These are phyloP conservation scores for Solanum clarkiae DNA, from an alignment of 257 asterid species.

Conservation along the genomic window DNA sequence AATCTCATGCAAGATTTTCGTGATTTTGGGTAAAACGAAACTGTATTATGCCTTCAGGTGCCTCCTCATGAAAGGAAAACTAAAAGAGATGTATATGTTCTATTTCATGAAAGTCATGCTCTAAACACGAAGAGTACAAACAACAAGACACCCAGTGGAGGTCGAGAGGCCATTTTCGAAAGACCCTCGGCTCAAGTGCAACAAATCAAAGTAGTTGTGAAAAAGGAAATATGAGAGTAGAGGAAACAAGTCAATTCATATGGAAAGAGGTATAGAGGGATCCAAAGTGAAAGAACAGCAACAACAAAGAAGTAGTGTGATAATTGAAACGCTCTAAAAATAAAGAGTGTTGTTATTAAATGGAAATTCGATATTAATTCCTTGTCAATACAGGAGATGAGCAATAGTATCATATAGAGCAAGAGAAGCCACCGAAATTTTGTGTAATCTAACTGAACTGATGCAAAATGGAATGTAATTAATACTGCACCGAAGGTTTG, in stretches of 20 bases:
- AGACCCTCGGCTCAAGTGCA: no score
- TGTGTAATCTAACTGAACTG: neutral
- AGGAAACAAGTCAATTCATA: no score
- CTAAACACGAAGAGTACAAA: neutral
- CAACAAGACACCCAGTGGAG: no score
- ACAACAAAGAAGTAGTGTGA: no score
- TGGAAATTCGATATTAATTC: neutral
- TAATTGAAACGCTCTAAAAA: neutral
- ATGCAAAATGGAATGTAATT: neutral
- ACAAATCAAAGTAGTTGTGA: no score
- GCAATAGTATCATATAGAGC: neutral
- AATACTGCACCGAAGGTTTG: neutral
- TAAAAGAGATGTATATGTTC: neutral
- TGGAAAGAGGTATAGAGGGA: no score
- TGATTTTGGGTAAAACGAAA: neutral
- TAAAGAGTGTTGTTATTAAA: neutral
- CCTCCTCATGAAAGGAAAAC: neutral
- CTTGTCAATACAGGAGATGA: neutral
- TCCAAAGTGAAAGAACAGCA: no score
- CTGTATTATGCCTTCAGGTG: neutral
- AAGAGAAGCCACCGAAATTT: neutral
- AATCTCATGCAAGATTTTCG: neutral
- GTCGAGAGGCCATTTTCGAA: no score
- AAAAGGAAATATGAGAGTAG: no score
- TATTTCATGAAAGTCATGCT: neutral